These are phyloP conservation scores for Suillus luteus DNA, from an alignment of 768 basidiomycete species.

Conservation along the genomic window DNA sequence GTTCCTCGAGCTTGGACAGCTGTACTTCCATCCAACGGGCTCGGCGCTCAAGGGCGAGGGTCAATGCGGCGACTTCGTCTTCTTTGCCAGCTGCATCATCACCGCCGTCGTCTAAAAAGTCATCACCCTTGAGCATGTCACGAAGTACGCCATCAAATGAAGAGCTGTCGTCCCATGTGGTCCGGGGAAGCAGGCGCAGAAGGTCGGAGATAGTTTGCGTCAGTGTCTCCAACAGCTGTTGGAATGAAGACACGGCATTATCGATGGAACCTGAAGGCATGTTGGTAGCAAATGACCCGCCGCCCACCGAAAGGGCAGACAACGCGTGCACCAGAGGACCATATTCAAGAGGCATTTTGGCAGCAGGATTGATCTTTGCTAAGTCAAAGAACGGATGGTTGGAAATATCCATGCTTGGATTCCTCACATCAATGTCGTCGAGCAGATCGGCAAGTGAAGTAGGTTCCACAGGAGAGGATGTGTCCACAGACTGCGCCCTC, in stretches of 20 bases:
- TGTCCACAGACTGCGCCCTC: constrained; percentile 62
- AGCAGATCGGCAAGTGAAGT: constrained; percentile 65
- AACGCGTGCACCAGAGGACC: constrained; percentile 84
- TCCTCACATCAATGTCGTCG: constrained; percentile 62
- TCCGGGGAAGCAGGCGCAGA: constrained; percentile 80
- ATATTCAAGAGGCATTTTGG: constrained; percentile 81
- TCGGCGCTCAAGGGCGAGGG: constrained; percentile 82
- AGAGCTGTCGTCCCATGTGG: constrained; percentile 89
- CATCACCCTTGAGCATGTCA: constrained; percentile 88
- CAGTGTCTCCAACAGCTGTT: constrained; percentile 83
- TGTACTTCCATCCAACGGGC: constrained; percentile 94
- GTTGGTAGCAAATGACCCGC: constrained; percentile 76
- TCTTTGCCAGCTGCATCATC: constrained; percentile 68
- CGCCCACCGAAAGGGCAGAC: constrained; percentile 83
- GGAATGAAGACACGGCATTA: constrained; percentile 87
- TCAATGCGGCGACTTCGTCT: constrained; percentile 84
- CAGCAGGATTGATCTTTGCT: constrained; percentile 69
- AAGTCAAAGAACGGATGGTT: constrained; percentile 78
- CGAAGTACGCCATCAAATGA: constrained; percentile 84
- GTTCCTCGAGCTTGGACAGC: constrained; percentile 82
- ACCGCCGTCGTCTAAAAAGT: constrained; percentile 76
- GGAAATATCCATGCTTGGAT: constrained; percentile 64
- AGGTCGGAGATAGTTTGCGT: constrained; percentile 90
- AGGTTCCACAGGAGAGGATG: constrained; percentile 42
- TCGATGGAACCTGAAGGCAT: constrained; percentile 89